These are phyloP conservation scores for Saxophila tyrrhenica DNA, from an alignment of 495 filamentous ascomycete species.

Conservation along the genomic window DNA sequence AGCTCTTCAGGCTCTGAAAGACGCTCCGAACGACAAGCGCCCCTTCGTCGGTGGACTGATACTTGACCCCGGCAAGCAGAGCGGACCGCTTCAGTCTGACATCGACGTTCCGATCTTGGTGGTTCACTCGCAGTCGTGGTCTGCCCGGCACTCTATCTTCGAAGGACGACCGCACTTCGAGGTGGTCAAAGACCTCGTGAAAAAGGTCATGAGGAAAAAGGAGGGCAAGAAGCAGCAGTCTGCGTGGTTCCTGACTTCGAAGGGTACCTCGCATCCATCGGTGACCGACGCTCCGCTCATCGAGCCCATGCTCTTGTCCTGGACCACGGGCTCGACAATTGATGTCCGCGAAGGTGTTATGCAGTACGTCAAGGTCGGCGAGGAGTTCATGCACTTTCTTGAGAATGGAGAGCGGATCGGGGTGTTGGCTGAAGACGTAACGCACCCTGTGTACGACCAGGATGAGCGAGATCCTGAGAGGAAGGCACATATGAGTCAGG, in stretches of 20 bases:
- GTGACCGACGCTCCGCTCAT: slow-evolving; percentile 45
- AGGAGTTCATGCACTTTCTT: slow-evolving; percentile 18
- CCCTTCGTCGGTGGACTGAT: slow-evolving; percentile 37
- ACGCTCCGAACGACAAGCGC: slow-evolving; percentile 10
- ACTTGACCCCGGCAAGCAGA: slow-evolving; percentile 42
- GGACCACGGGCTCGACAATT: slow-evolving; percentile 37
- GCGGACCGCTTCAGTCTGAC: slow-evolving; percentile 40
- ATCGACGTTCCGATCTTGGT: slow-evolving; percentile 39
- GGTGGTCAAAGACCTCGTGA: slow-evolving; percentile 36
- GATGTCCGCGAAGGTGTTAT: slow-evolving; percentile 15
- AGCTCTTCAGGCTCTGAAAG: slow-evolving; percentile 38
- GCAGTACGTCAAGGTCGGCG: slow-evolving; percentile 17
- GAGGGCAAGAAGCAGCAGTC: slow-evolving; percentile 8
- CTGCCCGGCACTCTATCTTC: slow-evolving; percentile 33
- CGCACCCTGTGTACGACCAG: slow-evolving; percentile 15
- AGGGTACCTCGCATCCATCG: slow-evolving; percentile 41
- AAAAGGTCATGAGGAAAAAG: slow-evolving; percentile 7
- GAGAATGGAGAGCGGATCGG: slow-evolving; percentile 8
- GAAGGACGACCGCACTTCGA: slow-evolving; percentile 43
- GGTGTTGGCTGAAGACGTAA: slow-evolving; percentile 17
- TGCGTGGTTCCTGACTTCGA: slow-evolving; percentile 42
- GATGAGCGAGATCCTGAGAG: slow-evolving; percentile 6
- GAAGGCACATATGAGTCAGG: slow-evolving; percentile 12
- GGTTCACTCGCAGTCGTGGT: slow-evolving; percentile 43
- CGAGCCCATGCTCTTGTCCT: slow-evolving; percentile 37